These are phyloP conservation scores for Tylopilus sp. DNA, from an alignment of 768 basidiomycete species.

Conservation along the genomic window DNA sequence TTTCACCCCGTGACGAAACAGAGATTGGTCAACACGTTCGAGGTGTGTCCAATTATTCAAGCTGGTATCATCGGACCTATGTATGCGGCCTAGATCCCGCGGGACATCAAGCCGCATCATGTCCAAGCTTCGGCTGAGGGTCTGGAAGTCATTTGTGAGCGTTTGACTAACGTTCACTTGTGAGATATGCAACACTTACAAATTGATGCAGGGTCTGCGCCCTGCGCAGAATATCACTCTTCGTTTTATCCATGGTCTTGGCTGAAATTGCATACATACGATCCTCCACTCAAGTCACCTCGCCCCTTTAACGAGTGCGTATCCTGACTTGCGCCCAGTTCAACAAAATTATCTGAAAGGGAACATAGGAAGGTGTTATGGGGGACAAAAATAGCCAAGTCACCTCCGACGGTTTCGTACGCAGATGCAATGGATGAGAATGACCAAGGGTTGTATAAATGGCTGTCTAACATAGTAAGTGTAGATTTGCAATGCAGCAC, in stretches of 20 bases:
- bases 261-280: conserved; percentile 76
- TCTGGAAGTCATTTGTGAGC: conserved; percentile 72
- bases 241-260: conserved; percentile 89
- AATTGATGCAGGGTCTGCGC: conserved; percentile 20
- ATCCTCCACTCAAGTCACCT: conserved; percentile 48
- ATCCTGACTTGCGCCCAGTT: background rate
- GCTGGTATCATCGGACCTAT: background rate
- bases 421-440: conserved; percentile 72
- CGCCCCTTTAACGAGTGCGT: conserved; percentile 42
- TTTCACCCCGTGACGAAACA: conserved; percentile 90
- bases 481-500: background rate
- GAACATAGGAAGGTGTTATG: conserved; percentile 63
- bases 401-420: conserved; percentile 72
- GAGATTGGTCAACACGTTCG: conserved; percentile 81
- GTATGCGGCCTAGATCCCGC: conserved; percentile 58
- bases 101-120: conserved; percentile 60
- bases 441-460: conserved; percentile 68
- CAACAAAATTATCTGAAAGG: background rate
- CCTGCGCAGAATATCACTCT: conserved; percentile 51
- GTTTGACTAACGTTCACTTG: background rate
- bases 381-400: conserved; percentile 71
- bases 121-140: conserved; percentile 59
- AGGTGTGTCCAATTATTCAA: conserved; percentile 41
- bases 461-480: conserved; percentile 78
- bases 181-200: background rate